Percentiles rank a stretch among this genome's conserved stretches.
Conservation (phyloP, 2,329 filamentous ascomycete species). For the Tolypocladium tundrense region DNA sequence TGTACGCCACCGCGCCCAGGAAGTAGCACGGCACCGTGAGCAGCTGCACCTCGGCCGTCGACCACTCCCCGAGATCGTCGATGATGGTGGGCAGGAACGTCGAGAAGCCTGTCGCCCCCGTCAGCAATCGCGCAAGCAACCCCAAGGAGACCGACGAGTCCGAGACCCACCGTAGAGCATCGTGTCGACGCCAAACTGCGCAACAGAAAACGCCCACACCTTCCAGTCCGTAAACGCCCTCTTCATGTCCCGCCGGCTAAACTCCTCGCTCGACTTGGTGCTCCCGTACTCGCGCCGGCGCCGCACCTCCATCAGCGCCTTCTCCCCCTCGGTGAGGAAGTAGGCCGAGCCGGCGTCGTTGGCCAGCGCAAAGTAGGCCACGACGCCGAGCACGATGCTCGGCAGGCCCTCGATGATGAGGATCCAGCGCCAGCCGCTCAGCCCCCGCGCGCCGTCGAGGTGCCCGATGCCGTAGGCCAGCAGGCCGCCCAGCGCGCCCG, state of each 20-base stretch:
- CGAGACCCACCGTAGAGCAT: constrained; percentile 53
- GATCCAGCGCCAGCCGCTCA: constrained; percentile 64
- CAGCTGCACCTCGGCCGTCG: constrained; percentile 57
- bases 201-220: constrained; percentile 58
- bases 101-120: constrained; percentile 44
- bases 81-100: constrained; percentile 77
- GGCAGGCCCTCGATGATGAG: constrained; percentile 43
- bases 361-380: constrained; percentile 23
- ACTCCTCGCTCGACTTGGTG: constrained; percentile 33
- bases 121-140: background rate
- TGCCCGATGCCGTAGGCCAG: constrained; percentile 65
- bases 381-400: constrained; percentile 25
- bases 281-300: constrained; percentile 33
- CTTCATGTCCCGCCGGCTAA: constrained; percentile 50
- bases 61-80: constrained; percentile 53
- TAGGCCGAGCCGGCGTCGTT: constrained; percentile 41
- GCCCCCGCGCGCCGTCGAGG: constrained; percentile 56
- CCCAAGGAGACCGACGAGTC: background rate
- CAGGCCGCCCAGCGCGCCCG: constrained; percentile 62
- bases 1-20: constrained; percentile 59
- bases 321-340: constrained; percentile 47
- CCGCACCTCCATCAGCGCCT: constrained; percentile 51
- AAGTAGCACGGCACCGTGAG: constrained; percentile 72
- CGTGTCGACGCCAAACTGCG: constrained; percentile 63
- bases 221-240: constrained; percentile 66